phyloP scores from a whole-genome alignment of 108 stramenopile species.

The Asterionellopsis glacialis region DNA sequence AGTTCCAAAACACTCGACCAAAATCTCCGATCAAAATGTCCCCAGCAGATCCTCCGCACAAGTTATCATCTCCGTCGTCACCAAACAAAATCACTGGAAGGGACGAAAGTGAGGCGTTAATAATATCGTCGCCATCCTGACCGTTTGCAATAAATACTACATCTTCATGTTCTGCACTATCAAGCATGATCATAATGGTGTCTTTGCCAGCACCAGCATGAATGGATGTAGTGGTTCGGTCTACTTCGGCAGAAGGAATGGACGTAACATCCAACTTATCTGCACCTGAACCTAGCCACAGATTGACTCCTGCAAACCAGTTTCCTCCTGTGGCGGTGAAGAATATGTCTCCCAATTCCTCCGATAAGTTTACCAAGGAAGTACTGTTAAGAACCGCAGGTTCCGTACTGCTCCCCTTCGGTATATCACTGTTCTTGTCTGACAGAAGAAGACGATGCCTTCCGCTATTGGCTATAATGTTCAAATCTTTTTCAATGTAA shows the following conservation, averaged over 20 bases:
- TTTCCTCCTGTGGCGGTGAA: slow-evolving; percentile 18
- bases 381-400: slow-evolving; percentile 17
- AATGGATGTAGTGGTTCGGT: slow-evolving; percentile 25
- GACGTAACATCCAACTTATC: slow-evolving; percentile 23
- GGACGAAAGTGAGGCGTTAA: slow-evolving; percentile 23
- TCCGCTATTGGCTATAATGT: slow-evolving; percentile 14
- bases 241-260: slow-evolving; percentile 9
- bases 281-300: slow-evolving; percentile 27
- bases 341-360: slow-evolving; percentile 26
- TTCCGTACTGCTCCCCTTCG: slow-evolving; percentile 16
- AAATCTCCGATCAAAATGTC: slow-evolving; percentile 34
- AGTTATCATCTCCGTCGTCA: slow-evolving; percentile 29
- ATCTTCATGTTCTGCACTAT: slow-evolving; percentile 4
- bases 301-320: slow-evolving; percentile 24
- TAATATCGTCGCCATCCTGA: slow-evolving; percentile 20
- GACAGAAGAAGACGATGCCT: slow-evolving; percentile 32
- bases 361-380: slow-evolving; percentile 14
- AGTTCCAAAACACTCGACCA: slow-evolving; percentile 26
- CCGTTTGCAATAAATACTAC: slow-evolving; percentile 32
- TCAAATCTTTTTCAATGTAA: slow-evolving; percentile 23
- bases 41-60: slow-evolving; percentile 15
- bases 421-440: slow-evolving; percentile 19
- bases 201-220: slow-evolving; percentile 30
- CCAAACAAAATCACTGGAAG: slow-evolving; percentile 33
- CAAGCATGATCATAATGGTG: slow-evolving; percentile 14